These are phyloP conservation scores for Trypanosoma scelopori DNA, from an alignment of 208 protist species.

Conservation along the genomic window DNA sequence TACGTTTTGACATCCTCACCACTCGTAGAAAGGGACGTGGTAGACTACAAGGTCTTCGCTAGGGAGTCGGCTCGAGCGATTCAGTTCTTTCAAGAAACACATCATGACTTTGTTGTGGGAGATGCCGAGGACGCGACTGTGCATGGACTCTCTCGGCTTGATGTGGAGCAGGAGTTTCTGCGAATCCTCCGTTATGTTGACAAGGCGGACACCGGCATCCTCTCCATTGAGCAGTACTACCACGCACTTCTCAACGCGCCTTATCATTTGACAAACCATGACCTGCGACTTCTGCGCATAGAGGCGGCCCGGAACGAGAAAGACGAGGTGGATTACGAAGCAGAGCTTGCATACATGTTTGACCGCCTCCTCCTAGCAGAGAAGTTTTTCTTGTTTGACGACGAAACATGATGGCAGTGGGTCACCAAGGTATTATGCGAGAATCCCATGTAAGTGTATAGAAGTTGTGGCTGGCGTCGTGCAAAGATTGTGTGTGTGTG, in stretches of 20 bases:
- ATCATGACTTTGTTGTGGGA: slow-evolving; percentile 51
- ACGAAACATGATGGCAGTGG: slow-evolving; percentile 18
- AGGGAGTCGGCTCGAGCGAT: slow-evolving; percentile 52
- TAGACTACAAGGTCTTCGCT: slow-evolving; percentile 74
- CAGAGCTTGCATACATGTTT: slow-evolving; percentile 71
- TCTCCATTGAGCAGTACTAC: slow-evolving; percentile 67
- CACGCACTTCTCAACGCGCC: slow-evolving; percentile 66
- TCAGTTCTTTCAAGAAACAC: slow-evolving; percentile 71
- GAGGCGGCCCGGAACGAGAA: slow-evolving; percentile 50
- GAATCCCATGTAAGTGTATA: background rate
- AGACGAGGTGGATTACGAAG: slow-evolving; percentile 75
- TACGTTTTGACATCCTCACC: slow-evolving; percentile 77
- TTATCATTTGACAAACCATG: slow-evolving; percentile 79
- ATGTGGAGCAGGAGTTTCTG: slow-evolving; percentile 81
- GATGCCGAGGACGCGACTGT: slow-evolving; percentile 53
- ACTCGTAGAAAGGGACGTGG: slow-evolving; percentile 40
- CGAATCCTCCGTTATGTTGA: slow-evolving; percentile 73
- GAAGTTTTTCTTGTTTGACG: slow-evolving; percentile 69
- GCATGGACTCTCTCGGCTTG: slow-evolving; percentile 76
- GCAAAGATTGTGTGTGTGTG: background rate
- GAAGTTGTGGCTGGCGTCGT: background rate
- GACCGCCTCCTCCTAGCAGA: slow-evolving; percentile 69
- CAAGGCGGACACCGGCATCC: slow-evolving; percentile 43
- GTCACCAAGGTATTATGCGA: background rate
- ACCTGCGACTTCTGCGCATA: slow-evolving; percentile 67